Base-by-base conservation (phyloP, 1,284 basidiomycete species). In the Leccinum pseudoinsigne region DNA sequence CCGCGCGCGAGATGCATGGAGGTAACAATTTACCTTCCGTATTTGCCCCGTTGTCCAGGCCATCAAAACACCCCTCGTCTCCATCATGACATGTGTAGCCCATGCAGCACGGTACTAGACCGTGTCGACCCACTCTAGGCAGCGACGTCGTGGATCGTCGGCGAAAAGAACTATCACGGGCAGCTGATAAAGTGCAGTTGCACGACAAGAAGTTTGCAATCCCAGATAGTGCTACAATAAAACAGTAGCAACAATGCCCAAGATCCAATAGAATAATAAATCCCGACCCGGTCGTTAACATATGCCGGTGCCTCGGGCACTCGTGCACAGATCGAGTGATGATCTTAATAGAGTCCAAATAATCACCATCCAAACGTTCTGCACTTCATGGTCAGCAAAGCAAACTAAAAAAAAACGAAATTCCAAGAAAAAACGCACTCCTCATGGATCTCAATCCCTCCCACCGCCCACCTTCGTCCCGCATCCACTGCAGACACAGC, bases 391-490 rank as follows among this genome's bases (percentile, higher is more conserved):
- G 18, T 73, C 58, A 74, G 62, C 38, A 34, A 58, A 57, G 14
- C 4, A 23, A 8, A 4, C 28, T 36, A 38, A 55, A 36, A 47
- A 55, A 36, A 47, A 57, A 42, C 28, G 28, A 31, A 53, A 21
- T 2, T 1, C 2, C n/a, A 45, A 42, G 14, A 42, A 5, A 53
- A n/a, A 57, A 73, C 71, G 58, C 38, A 72, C 89, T 92, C 90
- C 74, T 90, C 87, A 67, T 87, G 83, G 8, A 90, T 72, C 74
- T 92, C 89, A 59, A 92, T 82, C 23, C 90, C 90, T 18, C 90
- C 90, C 45, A 89, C 85, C 18, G 84, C 82, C 70, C 82, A 81
- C 68, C 84, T 79, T 70, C 84, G 76, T 34, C 77, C 71, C 16
- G 81, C 73, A 63, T 85, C 84, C 50, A 92, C 76, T 6, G 70